Percentiles rank a stretch among this genome's conserved stretches.
These are phyloP conservation scores for carrot (Daucus carota) DNA, from an alignment of 129 eudicot genomes.

Conservation along the genomic window DH1_v3.0 NC_030388.2:32437501-32438000, in stretches of 20 bases:
- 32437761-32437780: background rate
- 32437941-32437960: background rate
- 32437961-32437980: background rate
- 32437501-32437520: too few relatives aligned
- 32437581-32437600: too few relatives aligned
- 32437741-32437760: background rate
- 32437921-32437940: background rate
- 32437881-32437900: constrained; percentile 87
- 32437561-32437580: too few relatives aligned
- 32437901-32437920: constrained; percentile 7
- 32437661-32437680: background rate
- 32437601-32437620: background rate
- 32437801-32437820: constrained; percentile 85
- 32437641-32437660: too few relatives aligned
- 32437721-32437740: background rate
- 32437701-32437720: constrained; percentile 17
- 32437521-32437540: too few relatives aligned
- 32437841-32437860: constrained; percentile 97
- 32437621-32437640: too few relatives aligned
- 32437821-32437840: constrained; percentile 94
- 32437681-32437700: constrained; percentile 12
- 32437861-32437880: constrained; percentile 93
- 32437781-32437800: constrained; percentile 17
- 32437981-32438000: background rate
- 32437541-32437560: too few relatives aligned